These are phyloP conservation scores for Populus pruinosa DNA, from an alignment of 345 rosid genomes.

Conservation along the genomic window DNA sequence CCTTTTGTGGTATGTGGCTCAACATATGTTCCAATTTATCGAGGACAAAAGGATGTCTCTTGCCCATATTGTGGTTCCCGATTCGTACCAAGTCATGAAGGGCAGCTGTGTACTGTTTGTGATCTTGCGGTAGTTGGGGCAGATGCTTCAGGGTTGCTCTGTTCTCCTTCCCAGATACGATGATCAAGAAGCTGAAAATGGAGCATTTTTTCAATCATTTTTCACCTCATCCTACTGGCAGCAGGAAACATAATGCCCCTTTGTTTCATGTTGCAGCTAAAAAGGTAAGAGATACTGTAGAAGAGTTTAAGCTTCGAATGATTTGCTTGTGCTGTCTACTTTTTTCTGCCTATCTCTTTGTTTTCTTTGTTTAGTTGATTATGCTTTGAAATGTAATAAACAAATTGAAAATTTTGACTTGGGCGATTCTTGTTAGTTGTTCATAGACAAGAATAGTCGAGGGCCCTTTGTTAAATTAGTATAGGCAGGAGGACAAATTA, in stretches of 20 bases:
- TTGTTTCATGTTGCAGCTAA: slow-evolving; percentile 15
- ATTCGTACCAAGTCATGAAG: slow-evolving; percentile 73
- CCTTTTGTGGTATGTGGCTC: slow-evolving; percentile 91
- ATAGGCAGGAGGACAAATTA: slow-evolving; percentile 32
- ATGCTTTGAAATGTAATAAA: slow-evolving; percentile 36
- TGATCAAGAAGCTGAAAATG: slow-evolving; percentile 4
- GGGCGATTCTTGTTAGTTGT: slow-evolving; percentile 35
- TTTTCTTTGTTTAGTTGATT: slow-evolving; percentile 20
- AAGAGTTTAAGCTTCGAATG: slow-evolving; percentile 19
- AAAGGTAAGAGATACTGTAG: slow-evolving; percentile 22
- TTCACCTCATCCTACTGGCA: slow-evolving; percentile 10
- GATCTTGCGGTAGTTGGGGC: slow-evolving; percentile 83
- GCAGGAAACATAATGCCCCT: background rate
- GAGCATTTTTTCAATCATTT: slow-evolving; percentile 12
- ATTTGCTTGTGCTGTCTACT: slow-evolving; percentile 26
- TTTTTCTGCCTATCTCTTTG: background rate
- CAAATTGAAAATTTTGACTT: slow-evolving; percentile 37
- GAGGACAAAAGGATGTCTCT: slow-evolving; percentile 76
- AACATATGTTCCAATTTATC: slow-evolving; percentile 85
- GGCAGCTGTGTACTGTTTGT: slow-evolving; percentile 68
- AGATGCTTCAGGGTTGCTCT: slow-evolving; percentile 88
- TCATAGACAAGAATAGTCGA: slow-evolving; percentile 29
- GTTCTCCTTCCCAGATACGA: slow-evolving; percentile 82
- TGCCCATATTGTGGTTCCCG: slow-evolving; percentile 87
- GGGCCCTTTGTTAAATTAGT: slow-evolving; percentile 33